These are phyloP conservation scores for Pythium pyrilobum DNA, from an alignment of 352 stramenopile genomes.

Conservation along the genomic window DNA sequence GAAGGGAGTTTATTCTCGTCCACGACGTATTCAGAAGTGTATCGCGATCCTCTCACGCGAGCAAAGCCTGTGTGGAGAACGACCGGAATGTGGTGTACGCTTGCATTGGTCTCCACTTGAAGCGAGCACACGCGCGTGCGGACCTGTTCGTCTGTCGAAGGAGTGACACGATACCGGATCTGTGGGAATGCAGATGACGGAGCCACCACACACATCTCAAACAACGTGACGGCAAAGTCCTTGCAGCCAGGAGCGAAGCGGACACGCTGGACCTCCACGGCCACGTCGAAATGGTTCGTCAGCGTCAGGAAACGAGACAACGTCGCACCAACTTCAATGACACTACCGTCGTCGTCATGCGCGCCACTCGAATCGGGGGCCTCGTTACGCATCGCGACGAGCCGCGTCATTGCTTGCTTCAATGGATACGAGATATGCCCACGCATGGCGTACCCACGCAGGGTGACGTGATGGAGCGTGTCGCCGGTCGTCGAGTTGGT, in stretches of 20 bases:
- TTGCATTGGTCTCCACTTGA: slow-evolving; percentile 15
- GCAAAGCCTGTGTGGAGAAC: not conserved
- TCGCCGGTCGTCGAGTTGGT: slow-evolving; percentile 30
- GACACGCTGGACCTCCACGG: not conserved
- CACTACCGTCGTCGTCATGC: not conserved
- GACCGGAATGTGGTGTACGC: slow-evolving; percentile 11
- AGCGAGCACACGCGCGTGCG: slow-evolving; percentile 3
- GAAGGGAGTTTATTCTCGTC: too few species aligned
- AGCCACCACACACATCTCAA: not conserved
- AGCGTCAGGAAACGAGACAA: not conserved
- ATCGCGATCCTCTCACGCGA: not conserved
- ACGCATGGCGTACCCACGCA: slow-evolving; percentile 9
- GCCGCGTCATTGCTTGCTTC: not conserved
- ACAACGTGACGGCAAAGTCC: not conserved
- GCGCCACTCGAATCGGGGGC: not conserved
- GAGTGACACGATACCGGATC: not conserved
- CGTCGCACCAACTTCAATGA: not conserved
- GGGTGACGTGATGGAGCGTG: not conserved
- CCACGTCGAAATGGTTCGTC: slow-evolving; percentile 18
- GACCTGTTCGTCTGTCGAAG: not conserved
- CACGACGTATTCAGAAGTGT: not conserved
- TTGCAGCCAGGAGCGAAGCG: not conserved
- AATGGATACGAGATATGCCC: slow-evolving; percentile 10
- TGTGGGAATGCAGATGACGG: not conserved
- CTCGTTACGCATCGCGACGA: not conserved